phyloP scores from a whole-genome alignment of 345 rosid genomes.

The Eucalyptus dawsonii region DNA sequence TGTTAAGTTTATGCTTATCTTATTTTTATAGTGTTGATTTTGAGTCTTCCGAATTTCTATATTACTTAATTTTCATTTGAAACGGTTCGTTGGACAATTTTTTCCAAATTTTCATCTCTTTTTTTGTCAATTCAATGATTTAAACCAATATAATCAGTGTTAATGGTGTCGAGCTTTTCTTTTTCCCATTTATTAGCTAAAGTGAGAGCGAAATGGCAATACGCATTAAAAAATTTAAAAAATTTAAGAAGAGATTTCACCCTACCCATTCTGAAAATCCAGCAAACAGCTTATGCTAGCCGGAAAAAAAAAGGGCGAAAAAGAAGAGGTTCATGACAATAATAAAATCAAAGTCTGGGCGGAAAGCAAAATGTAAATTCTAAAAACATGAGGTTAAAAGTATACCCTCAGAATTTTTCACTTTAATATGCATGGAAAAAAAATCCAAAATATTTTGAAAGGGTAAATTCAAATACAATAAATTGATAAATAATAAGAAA shows the following conservation, averaged over 20 bases:
- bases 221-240: rapidly evolving
- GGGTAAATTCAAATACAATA: not conserved
- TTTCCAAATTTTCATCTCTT: too few relatives aligned
- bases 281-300: rapidly evolving
- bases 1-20: not conserved
- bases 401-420: not conserved
- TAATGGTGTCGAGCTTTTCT: not conserved
- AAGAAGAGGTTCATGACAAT: not conserved
- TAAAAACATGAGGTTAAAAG: not conserved
- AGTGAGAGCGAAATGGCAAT: not conserved
- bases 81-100: too few relatives aligned
- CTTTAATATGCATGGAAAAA: not conserved
- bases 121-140: not conserved
- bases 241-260: not conserved
- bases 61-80: too few relatives aligned
- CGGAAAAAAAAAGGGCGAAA: not conserved
- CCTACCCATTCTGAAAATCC: not conserved
- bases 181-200: not conserved
- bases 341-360: not conserved
- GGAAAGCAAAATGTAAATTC: not conserved
- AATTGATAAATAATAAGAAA: not conserved
- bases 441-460: not conserved
- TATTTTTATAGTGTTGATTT: not conserved
- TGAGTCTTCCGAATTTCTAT: slow-evolving; percentile 1
- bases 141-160: not conserved